phyloP scores from a whole-genome alignment of 23 red algal species.

The Agarophyton chilense region DNA sequence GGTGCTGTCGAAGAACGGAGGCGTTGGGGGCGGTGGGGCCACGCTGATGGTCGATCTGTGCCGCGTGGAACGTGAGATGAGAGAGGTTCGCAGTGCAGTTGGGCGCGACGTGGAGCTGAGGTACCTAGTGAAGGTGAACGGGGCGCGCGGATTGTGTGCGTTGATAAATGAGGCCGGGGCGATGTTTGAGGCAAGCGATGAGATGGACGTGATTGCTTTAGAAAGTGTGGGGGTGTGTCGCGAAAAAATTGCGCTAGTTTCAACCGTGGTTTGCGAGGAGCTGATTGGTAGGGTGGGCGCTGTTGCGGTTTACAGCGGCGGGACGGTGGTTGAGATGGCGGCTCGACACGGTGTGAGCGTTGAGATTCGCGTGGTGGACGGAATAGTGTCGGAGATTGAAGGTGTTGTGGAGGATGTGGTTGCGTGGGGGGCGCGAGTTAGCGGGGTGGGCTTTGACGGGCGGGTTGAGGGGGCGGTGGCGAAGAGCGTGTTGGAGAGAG shows the following conservation, averaged over 20 bases:
- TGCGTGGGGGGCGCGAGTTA: background rate
- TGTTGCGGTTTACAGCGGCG: background rate
- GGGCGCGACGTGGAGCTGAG: background rate
- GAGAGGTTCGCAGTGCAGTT: background rate
- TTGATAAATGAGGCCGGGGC: background rate
- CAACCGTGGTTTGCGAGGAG: background rate
- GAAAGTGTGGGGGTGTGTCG: constrained; percentile 4
- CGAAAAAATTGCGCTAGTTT: constrained; percentile 28
- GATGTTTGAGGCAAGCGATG: constrained; percentile 7
- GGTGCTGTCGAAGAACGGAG: background rate
- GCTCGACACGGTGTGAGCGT: background rate
- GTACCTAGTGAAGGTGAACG: constrained; percentile 14
- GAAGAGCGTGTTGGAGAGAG: background rate
- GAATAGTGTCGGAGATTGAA: background rate
- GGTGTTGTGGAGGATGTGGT: background rate
- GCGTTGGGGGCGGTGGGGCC: background rate
- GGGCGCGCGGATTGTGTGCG: background rate
- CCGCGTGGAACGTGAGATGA: background rate
- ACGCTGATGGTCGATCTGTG: constrained; percentile 28
- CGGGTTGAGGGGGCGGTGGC: background rate
- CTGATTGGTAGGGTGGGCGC: background rate
- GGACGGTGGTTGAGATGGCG: background rate
- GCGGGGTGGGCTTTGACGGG: constrained; percentile 5
- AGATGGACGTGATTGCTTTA: constrained; percentile 24
- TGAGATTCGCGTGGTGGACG: constrained; percentile 5